phyloP scores from a whole-genome alignment of 1,284 basidiomycete genomes.

The Peniophora sp. region DNA sequence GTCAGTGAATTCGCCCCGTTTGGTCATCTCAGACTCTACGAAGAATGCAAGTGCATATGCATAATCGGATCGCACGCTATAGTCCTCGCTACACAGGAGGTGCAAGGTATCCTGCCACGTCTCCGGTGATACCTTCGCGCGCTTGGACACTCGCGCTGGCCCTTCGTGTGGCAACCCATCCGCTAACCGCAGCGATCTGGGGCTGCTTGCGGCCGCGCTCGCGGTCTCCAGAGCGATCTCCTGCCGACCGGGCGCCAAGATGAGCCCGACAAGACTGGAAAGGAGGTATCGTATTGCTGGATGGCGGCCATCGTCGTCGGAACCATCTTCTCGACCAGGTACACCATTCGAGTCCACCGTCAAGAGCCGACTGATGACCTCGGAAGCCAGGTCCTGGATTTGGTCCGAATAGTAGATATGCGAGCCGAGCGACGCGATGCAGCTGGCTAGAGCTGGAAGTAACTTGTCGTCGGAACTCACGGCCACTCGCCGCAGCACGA shows the following conservation, averaged over 20 bases:
- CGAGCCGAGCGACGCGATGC: conserved; percentile 78
- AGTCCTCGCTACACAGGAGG: conserved; percentile 72
- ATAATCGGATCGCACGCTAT: conserved; percentile 71
- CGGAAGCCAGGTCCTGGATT: conserved; percentile 87
- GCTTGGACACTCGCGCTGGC: conserved; percentile 15
- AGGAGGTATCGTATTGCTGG: conserved; percentile 72
- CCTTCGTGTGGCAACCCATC: conserved; percentile 1
- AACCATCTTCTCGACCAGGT: conserved; percentile 34
- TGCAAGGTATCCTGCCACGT: conserved; percentile 86
- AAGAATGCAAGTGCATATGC: conserved; percentile 66
- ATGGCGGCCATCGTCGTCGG: conserved; percentile 40
- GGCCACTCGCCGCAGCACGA: conserved; percentile 68
- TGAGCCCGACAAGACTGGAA: conserved; percentile 65
- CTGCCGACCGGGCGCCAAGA: conserved; percentile 54
- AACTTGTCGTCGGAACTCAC: conserved; percentile 61
- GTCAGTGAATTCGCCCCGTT: conserved; percentile 40
- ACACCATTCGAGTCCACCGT: conserved; percentile 61
- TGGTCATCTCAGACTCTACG: conserved; percentile 67
- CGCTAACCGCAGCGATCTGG: not conserved
- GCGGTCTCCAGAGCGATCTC: conserved; percentile 19
- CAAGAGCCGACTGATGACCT: conserved; percentile 74
- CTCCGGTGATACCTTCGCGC: conserved; percentile 73
- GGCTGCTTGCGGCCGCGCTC: conserved; percentile 6
- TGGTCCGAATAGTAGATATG: conserved; percentile 97
- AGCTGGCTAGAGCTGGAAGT: conserved; percentile 66